Base-by-base conservation (phyloP, 129 eudicot species). In the Sambucus nigra region DNA sequence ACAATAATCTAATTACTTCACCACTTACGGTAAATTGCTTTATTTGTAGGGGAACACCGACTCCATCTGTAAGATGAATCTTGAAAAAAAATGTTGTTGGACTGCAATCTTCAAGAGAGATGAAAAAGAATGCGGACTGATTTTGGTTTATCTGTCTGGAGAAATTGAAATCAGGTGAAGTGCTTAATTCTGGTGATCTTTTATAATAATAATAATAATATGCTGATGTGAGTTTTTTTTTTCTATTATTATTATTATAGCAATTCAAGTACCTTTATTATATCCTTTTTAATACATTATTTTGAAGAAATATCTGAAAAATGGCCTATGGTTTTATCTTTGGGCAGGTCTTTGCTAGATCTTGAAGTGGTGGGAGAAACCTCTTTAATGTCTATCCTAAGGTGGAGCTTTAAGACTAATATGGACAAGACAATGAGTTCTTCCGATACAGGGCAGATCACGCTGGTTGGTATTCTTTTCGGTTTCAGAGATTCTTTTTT, bases 341-440 rank as follows among this genome's bases (percentile, higher is more conserved):
- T 21, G 7, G 50, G 59, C 83, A 92, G 99, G 79, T 82, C 99
- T 45, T 60, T 92, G 29, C 94, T 84, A 61, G 86, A 82, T 42
- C 86, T 92, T 66, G 71, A 72, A 59, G 61, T 75, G 52, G 56
- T 80, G 71, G 91, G 79, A 22, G 80, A 77, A 44, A 71, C 82
- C 57, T 72, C 94, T 60, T 44, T 86, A 61, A 74, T 51, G 74
- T 72, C 94, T 46, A 65, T 86, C 53, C 82, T 92, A 25, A 67
- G 95, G 72, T 92, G 99, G 99, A 92, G 76, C 61, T 86, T 72
- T 73, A 86, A 72, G 76, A 72, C 68, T 56, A 75, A 86, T 48
- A 86, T 92, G 95, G 80, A 75, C 42, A 92, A 80, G 57, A 74
- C 72, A 0, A 79, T 82, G 64, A 82, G 87, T 45, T 78, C 84